A percentile compares a stretch with the other conserved stretches of the same genome.
These are phyloP conservation scores for Aplosporella prunicola DNA, from an alignment of 2,329 filamentous ascomycete species.

Conservation along the genomic window DNA sequence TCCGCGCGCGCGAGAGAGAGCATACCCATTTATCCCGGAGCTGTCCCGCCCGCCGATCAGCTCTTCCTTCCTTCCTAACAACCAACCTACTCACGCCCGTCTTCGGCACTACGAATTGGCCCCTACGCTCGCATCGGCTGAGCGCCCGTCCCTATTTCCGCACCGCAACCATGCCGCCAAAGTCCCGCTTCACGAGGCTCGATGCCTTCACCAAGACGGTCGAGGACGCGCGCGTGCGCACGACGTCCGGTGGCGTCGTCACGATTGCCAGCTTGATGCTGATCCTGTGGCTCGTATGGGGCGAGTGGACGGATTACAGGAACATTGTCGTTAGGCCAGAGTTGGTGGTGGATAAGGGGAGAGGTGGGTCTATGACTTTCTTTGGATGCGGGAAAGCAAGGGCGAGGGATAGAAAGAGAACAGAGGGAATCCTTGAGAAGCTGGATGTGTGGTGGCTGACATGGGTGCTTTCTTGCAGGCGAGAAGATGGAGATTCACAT, in stretches of 20 bases:
- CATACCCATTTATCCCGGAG: too few relatives aligned
- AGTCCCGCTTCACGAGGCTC: slow-evolving; percentile 90
- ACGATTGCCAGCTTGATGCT: slow-evolving; percentile 84
- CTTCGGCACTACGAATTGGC: too few relatives aligned
- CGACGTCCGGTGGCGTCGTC: slow-evolving; percentile 88
- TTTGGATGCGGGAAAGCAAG: background rate
- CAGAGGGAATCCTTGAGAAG: background rate
- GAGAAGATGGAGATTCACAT: slow-evolving; percentile 99
- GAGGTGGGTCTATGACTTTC: slow-evolving; percentile 50
- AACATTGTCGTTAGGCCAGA: slow-evolving; percentile 81
- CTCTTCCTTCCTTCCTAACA: too few relatives aligned
- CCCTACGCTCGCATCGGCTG: too few relatives aligned
- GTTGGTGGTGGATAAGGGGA: slow-evolving; percentile 88
- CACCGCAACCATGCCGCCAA: slow-evolving; percentile 58
- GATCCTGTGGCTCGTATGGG: slow-evolving; percentile 80
- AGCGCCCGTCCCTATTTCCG: too few relatives aligned
- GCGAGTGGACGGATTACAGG: slow-evolving; percentile 93
- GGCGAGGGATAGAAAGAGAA: background rate
- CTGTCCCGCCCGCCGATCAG: too few relatives aligned
- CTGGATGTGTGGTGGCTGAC: slow-evolving; percentile 5
- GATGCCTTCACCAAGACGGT: slow-evolving; percentile 99
- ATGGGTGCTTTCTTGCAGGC: slow-evolving; percentile 43
- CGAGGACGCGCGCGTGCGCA: slow-evolving; percentile 92
- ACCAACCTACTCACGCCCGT: too few relatives aligned
- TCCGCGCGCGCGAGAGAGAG: too few relatives aligned